Evolutionary conservation across 2,329 filamentous ascomycete species (phyloP), one percentile per base, ranked within the genome.

Genomic region (Hypomyces rosellus): DNA sequence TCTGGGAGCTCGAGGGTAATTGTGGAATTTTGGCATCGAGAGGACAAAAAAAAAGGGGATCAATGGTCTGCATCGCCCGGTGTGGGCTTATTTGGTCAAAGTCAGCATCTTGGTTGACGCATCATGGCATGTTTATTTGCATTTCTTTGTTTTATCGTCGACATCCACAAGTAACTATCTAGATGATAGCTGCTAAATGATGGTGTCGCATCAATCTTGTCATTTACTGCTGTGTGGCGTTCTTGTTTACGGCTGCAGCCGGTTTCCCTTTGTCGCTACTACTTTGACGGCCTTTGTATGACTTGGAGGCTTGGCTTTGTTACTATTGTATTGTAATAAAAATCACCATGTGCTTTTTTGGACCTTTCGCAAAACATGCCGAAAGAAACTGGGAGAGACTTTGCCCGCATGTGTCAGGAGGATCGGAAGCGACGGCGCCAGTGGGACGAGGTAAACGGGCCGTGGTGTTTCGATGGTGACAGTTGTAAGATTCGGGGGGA

Each of bases 321-420:
- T 48, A 38, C 14, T 38, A 44, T 34, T 39, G 40, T 37, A 30
- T 36, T 38, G 30, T 39, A 48, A 36, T 42, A 51, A 51, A 25
- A 39, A n/a, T 30, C 49, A 51, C 49, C 13, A 46, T 45, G 48
- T 48, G 41, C 49, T 30, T 30, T 30, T 30, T 30, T 30, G 22
- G 45, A 37, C 48, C 12, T 16, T 51, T 51, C 49, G 49, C 49
- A 44, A 51, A 46, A 25, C 34, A 36, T 37, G 18, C 49, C 49
- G 18, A 44, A 48, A 51, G n/a, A 36, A 51, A 34, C 40, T 51
- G 48, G 49, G 20, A 38, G 13, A 14, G 45, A 22, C 34, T 43
- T 48, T 40, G 48, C 45, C 45, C 49, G 47, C 39, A 18, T 36
- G 49, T 48, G 40, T 44, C 40, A 41, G 43, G 49, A 51, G 39